A percentile compares a stretch with the other conserved stretches of the same genome.
These are phyloP conservation scores for Serendipita vermifera DNA, from an alignment of 768 basidiomycete species.

Conservation along the genomic window DNA sequence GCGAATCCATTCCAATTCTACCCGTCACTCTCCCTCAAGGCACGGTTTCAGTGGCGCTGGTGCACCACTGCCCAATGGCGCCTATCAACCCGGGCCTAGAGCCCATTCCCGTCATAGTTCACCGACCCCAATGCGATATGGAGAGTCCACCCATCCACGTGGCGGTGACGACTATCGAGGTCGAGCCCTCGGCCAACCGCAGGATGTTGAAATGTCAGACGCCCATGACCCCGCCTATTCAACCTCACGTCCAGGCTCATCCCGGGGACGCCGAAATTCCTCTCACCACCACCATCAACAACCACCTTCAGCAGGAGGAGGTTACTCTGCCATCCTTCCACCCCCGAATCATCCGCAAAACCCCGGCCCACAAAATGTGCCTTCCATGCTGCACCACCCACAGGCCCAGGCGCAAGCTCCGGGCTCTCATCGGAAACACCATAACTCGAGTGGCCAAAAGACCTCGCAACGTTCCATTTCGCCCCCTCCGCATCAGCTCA, in stretches of 20 bases:
- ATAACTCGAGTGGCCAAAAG: background rate
- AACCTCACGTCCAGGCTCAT: background rate
- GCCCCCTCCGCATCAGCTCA: slow-evolving; percentile 1
- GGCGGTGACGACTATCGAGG: background rate
- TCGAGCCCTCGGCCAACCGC: background rate
- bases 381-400: background rate
- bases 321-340: slow-evolving; percentile 4
- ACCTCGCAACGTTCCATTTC: slow-evolving; percentile 1
- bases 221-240: background rate
- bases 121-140: background rate
- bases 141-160: background rate
- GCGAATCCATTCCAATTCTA: background rate
- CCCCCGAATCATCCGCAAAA: background rate
- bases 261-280: background rate
- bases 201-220: slow-evolving; percentile 5
- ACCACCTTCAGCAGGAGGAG: background rate
- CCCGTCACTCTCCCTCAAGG: background rate
- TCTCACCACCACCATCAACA: background rate
- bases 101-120: background rate
- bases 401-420: background rate
- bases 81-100: background rate
- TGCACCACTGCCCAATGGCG: background rate
- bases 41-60: background rate
- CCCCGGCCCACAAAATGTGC: background rate
- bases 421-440: background rate